Evolutionary conservation across 2,329 filamentous ascomycete genomes (phyloP), one percentile per base, ranked within the genome.

Genomic region (Trichoderma aggressivum): DNA sequence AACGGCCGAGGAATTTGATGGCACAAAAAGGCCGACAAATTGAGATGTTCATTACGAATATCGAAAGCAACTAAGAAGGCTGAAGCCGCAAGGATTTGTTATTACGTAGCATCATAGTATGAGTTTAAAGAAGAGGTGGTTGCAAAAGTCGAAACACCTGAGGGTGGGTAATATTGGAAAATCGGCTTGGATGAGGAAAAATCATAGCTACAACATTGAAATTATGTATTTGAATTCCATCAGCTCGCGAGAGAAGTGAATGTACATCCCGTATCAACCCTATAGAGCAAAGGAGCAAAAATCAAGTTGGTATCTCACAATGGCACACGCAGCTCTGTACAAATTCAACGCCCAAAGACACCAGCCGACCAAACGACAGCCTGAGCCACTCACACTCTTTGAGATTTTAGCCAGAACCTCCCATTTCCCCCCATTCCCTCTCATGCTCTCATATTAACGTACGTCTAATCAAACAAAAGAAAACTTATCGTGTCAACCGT

Each of bases 251-350:
- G 43, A 50, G 43, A 6, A 24, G 43, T 11, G 43, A 50, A 21
- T 7, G 43, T 53, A 53, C 11, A 53, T 50, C 47, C 47, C 21
- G 11, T 53, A 24, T 53, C 47, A 24, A 34, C 28, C 10, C 28
- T 32, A 12, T 59, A 59, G 16, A 34, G 26, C 28, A 61, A 16
- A 63, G 10, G 32, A 66, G 61, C 53, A 66, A 39, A 71, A 73
- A 69, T 71, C 73, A 75, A 74, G 70, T 72, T 76, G 74, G 76
- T 79, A 78, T 78, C 73, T 74, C 71, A 70, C 69, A 74, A 73
- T 70, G 65, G 43, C 64, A 72, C 73, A 59, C 72, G 68, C 69
- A 73, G 66, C 72, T 67, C 56, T 55, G 55, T 66, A 64, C 61
- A 71, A 32, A 61, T n/a, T 62, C 69, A 70, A 76, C 77, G 74